These are phyloP conservation scores for Alternaria panax DNA, from an alignment of 2,329 filamentous ascomycete species.

Conservation along the genomic window DNA sequence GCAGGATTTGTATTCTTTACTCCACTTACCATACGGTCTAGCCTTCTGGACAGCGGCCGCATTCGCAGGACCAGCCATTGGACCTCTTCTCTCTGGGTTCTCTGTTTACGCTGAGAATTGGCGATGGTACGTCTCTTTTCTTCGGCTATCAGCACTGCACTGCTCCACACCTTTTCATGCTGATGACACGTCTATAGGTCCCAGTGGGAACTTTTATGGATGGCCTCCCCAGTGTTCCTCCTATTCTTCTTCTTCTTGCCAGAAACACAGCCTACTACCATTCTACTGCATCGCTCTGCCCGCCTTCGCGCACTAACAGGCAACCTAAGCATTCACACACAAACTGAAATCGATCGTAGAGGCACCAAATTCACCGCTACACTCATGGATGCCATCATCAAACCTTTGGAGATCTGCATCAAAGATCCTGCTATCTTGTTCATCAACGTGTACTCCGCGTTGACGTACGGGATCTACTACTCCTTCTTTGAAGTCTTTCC, in stretches of 20 bases:
- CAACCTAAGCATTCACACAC: slow-evolving; percentile 71
- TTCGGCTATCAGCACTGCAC: no score
- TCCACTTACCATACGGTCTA: slow-evolving; percentile 55
- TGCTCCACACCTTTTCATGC: neutral
- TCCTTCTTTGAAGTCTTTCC: slow-evolving; percentile 75
- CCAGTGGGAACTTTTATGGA: slow-evolving; percentile 85
- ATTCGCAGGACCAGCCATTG: slow-evolving; percentile 69
- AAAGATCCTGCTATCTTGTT: slow-evolving; percentile 84
- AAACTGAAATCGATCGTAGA: slow-evolving; percentile 75
- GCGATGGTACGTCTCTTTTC: slow-evolving; percentile 65
- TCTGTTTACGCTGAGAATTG: slow-evolving; percentile 74
- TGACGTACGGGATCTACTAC: slow-evolving; percentile 77
- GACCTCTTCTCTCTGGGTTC: slow-evolving; percentile 74
- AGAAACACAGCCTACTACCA: slow-evolving; percentile 83
- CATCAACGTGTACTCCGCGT: slow-evolving; percentile 83
- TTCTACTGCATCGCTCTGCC: slow-evolving; percentile 74
- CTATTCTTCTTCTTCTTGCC: slow-evolving; percentile 85
- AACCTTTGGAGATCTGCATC: slow-evolving; percentile 87
- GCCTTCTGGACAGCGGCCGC: slow-evolving; percentile 56
- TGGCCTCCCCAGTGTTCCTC: slow-evolving; percentile 74
- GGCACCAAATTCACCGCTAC: slow-evolving; percentile 50
- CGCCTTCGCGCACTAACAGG: slow-evolving; percentile 75
- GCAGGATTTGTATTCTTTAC: slow-evolving; percentile 50
- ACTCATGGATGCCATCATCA: slow-evolving; percentile 62
- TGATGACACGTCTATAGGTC: slow-evolving; percentile 47